Evolutionary conservation across 2,329 filamentous ascomycete genomes (phyloP), one percentile per base, ranked within the genome.

Genomic region (Aspergillus persii): DNA sequence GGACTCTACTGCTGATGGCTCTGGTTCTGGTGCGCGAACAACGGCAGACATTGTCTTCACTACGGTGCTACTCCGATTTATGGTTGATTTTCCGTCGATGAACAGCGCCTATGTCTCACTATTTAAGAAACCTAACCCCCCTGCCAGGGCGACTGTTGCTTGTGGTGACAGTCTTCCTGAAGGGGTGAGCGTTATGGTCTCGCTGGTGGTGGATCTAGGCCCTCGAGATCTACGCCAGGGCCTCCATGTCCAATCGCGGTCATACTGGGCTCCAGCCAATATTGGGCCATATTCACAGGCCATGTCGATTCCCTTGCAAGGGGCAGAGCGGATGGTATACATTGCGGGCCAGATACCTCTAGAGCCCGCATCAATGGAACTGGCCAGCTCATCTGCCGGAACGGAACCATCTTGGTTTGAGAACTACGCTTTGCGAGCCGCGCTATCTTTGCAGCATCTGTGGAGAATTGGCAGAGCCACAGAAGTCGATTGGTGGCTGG

Each of bases 261-360:
- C 92, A 9, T 98, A 98, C 80, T 99, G 95, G 95, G 95, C 95
- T 0, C 95, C 95, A 0, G 94, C 95, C 23, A 98, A 98, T 70
- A 98, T 99, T 56, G 95, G 95, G 0, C 95, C 95, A 0, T 98
- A 98, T 75, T 97, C 93, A 57, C 95, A 99, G 77, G 92, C 92
- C 3, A 86, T 95, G 9, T 69, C 81, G 8, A 59, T 72, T 8
- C 65, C 68, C 3, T 54, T 72, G 30, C 62, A 69, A 23, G 69
- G 71, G 9, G 55, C 63, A 36, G 67, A 68, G 47, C 70, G 71
- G 7, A 56, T 84, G 8, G 80, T 94, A 15, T 87, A 87, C 56
- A 82, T 97, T 39, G 93, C 95, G 0, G 95, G 95, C 0, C 95
- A 98, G 75, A 97, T 99, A 53, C 92, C 94, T 1, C 83, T 99